Conservation (phyloP, 768 basidiomycete genomes). For the Lactarius trivialis region DNA sequence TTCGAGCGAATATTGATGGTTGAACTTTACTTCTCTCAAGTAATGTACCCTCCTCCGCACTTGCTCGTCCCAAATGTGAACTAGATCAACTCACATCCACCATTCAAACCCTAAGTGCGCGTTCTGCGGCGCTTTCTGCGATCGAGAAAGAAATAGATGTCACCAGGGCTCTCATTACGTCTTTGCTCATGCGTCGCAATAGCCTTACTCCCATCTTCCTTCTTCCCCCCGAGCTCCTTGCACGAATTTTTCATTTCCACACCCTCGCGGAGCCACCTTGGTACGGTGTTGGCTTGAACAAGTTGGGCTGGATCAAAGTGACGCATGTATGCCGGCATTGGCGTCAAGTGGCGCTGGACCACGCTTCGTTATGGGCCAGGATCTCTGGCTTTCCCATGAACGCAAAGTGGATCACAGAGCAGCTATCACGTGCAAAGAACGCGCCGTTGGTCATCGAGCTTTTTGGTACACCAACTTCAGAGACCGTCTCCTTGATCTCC, state of each 20-base stretch:
- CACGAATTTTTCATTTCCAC: slow-evolving; percentile 5
- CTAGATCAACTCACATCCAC: background rate
- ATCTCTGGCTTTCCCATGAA: background rate
- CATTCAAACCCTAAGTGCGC: background rate
- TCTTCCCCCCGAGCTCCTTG: slow-evolving; percentile 17
- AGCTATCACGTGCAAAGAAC: background rate
- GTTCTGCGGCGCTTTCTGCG: background rate
- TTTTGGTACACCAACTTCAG: background rate
- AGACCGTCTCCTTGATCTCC: background rate
- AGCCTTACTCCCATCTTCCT: slow-evolving; percentile 3
- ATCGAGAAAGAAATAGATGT: slow-evolving; percentile 5
- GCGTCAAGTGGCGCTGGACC: slow-evolving; percentile 15
- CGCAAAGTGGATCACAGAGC: slow-evolving; percentile 1
- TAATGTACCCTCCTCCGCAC: background rate
- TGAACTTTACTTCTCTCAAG: background rate
- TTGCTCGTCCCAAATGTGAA: background rate
- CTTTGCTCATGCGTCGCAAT: slow-evolving; percentile 7
- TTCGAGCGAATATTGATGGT: background rate
- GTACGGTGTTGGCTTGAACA: background rate
- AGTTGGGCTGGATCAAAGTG: slow-evolving; percentile 10
- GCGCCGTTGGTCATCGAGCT: slow-evolving; percentile 5
- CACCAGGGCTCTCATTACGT: background rate
- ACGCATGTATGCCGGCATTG: slow-evolving; percentile 20
- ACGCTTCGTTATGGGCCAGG: slow-evolving; percentile 8
- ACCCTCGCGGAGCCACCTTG: background rate